These are phyloP conservation scores for Cordyceps cateniannulata DNA, from an alignment of 2,329 filamentous ascomycete genomes.

Conservation along the genomic window DNA sequence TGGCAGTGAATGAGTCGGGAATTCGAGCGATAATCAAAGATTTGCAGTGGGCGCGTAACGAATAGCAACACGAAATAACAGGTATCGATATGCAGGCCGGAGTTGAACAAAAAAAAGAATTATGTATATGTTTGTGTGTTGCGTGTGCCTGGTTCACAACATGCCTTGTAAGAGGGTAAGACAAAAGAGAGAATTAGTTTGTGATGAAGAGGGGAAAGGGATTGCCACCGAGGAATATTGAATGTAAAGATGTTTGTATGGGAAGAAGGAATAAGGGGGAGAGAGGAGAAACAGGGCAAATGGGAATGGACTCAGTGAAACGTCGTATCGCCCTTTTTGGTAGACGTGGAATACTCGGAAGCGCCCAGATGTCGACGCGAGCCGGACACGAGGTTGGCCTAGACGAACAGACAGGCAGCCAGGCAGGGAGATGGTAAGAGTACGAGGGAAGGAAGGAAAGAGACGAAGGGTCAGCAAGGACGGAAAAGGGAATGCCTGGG, in stretches of 20 bases:
- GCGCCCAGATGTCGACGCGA: background rate
- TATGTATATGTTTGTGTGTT: background rate
- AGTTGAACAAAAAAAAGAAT: background rate
- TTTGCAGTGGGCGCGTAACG: background rate
- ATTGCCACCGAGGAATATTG: background rate
- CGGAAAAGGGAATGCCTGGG: too few relatives aligned
- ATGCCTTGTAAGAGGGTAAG: background rate
- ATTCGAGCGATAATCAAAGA: too few relatives aligned
- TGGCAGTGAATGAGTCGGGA: background rate
- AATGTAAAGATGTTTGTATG: conserved; percentile 1
- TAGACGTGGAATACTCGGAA: background rate
- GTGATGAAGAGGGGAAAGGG: background rate
- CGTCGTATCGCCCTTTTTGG: background rate
- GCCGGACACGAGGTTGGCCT: background rate
- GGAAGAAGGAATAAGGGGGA: conserved; percentile 2
- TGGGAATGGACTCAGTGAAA: background rate
- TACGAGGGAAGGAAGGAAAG: too few relatives aligned
- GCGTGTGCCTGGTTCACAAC: conserved; percentile 3
- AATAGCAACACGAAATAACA: background rate
- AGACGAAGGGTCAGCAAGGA: background rate
- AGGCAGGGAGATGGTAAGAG: too few relatives aligned
- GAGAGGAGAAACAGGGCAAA: background rate
- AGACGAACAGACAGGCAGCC: too few relatives aligned
- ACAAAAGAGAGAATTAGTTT: conserved; percentile 1
- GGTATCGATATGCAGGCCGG: background rate